Percentiles rank a stretch among this genome's conserved stretches.
These are phyloP conservation scores for Musa beccarii DNA, from an alignment of 176 grass and related monocot species.

Conservation along the genomic window DNA sequence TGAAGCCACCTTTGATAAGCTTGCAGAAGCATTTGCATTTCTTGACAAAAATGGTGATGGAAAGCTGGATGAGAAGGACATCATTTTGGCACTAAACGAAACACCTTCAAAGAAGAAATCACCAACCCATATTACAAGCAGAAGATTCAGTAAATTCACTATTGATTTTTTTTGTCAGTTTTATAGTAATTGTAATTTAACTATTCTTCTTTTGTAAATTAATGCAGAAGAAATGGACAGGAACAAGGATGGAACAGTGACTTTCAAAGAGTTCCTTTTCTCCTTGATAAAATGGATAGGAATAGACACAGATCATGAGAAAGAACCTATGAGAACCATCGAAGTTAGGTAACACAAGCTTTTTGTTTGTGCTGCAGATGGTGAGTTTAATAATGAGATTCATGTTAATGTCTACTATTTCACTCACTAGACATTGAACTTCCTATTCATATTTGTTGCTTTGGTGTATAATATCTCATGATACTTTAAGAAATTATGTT, in stretches of 20 bases:
- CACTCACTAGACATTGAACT: no score
- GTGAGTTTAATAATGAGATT: not conserved
- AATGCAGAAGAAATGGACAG: slow-evolving; percentile 72
- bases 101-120: slow-evolving; percentile 46
- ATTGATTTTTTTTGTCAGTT: not conserved
- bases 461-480: no score
- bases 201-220: not conserved
- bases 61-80: slow-evolving; percentile 39
- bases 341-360: not conserved
- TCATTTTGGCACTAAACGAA: slow-evolving; percentile 51
- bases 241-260: slow-evolving; percentile 55
- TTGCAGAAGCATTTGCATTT: slow-evolving; percentile 56
- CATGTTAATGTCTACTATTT: not conserved
- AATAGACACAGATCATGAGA: slow-evolving; percentile 29
- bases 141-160: slow-evolving; percentile 42
- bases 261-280: slow-evolving; percentile 67
- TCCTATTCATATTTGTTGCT: no score
- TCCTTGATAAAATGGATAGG: slow-evolving; percentile 58
- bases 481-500: no score
- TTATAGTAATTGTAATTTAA: not conserved
- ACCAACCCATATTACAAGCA: slow-evolving; percentile 29
- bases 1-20: slow-evolving; percentile 47
- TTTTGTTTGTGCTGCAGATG: not conserved
- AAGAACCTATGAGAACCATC: not conserved
- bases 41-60: slow-evolving; percentile 61